Base-by-base conservation (phyloP, 139 green algal species). In the Nannochloris sp. region DNA sequence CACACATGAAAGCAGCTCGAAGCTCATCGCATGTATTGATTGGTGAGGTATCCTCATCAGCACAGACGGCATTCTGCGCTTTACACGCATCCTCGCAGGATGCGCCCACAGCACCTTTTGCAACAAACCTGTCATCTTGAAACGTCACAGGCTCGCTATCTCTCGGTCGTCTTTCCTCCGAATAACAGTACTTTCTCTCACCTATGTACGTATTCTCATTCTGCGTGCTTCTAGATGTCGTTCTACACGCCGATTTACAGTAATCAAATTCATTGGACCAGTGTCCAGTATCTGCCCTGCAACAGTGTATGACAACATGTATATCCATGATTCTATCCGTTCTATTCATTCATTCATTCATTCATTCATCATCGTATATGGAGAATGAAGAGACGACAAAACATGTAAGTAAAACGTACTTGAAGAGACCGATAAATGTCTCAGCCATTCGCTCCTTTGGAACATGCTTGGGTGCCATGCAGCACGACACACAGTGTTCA, bases 401-500 rank as follows among this genome's bases (percentile, higher is more conserved):
- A 29, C 1, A 29, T 29, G 4, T 40, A 40, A 14, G 8, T 11
- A 5, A 40, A 9, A 14, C 34, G 34, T 40, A 40, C 57, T 76
- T 84, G 67, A 48, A 56, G 1, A 48, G 16, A 15, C 43, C 23
- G 9, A 37, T 15, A 18, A 1, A 16, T 24, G 60, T 21, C 10
- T 25, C 10, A 25, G 43, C 34, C 21, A 78, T 63, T 4, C 64
- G 27, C 12, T 67, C 56, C 2, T 64, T 58, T 1, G 75, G 68
- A 27, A 75, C 51, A 46, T 90, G 27, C 10, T 67, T 25, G 0
- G 87, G 83, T 1, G 59, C 51, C 60, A 92, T 58, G 67, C 87
- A 94, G 74, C 87, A 94, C 1, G 87, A 90, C 10, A 94, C 82
- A 55, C 87, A 94, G 37, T 78, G 54, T 63, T 92, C 85, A 59